Conservation (phyloP, 352 stramenopile species). For the Pythium coloratum region DNA sequence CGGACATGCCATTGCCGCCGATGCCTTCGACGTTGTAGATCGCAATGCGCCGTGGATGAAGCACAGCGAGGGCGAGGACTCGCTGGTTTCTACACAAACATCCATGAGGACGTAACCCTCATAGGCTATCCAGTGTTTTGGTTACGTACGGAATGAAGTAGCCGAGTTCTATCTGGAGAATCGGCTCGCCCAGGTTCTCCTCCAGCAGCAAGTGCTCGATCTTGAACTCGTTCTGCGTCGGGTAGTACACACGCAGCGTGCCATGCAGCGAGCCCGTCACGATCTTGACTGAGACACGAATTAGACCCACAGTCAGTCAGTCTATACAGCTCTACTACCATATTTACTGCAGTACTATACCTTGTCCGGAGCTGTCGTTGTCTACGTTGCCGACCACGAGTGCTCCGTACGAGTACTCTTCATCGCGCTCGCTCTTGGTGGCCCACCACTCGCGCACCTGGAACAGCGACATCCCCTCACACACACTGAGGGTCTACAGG, state of each 20-base stretch:
- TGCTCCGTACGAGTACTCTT: constrained; percentile 81
- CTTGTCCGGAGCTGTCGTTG: constrained; percentile 64
- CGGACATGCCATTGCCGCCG: constrained; percentile 67
- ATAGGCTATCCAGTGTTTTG: neutral
- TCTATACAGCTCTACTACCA: neutral
- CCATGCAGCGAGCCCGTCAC: constrained; percentile 87
- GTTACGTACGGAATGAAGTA: constrained; percentile 80
- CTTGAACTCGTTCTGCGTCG: constrained; percentile 76
- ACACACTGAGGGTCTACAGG: neutral
- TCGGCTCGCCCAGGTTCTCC: constrained; percentile 78
- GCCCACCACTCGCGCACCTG: constrained; percentile 89
- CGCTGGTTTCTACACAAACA: constrained; percentile 44
- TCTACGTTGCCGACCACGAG: constrained; percentile 87
- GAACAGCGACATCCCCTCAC: constrained; percentile 86
- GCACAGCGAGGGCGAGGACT: constrained; percentile 73
- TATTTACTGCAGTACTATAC: constrained; percentile 21
- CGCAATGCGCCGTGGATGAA: constrained; percentile 77
- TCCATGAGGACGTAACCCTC: neutral
- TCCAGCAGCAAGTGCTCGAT: constrained; percentile 91
- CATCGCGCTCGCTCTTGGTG: constrained; percentile 60
- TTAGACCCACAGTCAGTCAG: neutral
- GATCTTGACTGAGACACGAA: constrained; percentile 67
- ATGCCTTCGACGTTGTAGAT: constrained; percentile 84
- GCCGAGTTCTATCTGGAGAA: constrained; percentile 85
- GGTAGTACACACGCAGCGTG: constrained; percentile 84